These are phyloP conservation scores for Neoscytalidium dimidiatum DNA, from an alignment of 2,329 filamentous ascomycete genomes.

Conservation along the genomic window DNA sequence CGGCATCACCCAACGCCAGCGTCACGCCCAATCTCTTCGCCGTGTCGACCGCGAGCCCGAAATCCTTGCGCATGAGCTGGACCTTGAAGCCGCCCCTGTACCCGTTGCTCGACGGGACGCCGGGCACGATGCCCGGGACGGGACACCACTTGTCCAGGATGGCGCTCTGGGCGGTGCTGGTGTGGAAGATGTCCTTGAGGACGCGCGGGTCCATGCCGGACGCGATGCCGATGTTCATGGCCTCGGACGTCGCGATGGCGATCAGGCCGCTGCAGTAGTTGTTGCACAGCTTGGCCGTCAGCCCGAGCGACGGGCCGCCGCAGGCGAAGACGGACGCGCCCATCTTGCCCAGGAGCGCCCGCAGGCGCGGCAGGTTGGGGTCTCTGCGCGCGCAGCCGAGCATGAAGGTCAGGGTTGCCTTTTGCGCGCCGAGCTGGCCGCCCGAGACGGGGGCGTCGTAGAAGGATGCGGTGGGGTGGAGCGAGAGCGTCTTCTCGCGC, in stretches of 20 bases:
- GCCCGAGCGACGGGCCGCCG: conserved; percentile 56
- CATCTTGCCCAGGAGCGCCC: conserved; percentile 52
- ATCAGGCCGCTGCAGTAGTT: conserved; percentile 63
- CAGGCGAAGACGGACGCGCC: conserved; percentile 58
- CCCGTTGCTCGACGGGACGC: conserved; percentile 43
- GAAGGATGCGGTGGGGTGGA: conserved; percentile 48
- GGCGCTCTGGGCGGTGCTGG: conserved; percentile 54
- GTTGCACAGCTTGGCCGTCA: conserved; percentile 62
- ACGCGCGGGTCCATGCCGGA: conserved; percentile 58
- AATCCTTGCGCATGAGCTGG: conserved; percentile 62
- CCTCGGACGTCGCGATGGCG: conserved; percentile 59
- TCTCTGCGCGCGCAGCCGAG: conserved; percentile 52
- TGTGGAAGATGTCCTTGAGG: conserved; percentile 54
- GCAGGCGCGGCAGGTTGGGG: conserved; percentile 46
- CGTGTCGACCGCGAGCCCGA: conserved; percentile 56
- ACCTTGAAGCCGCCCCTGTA: conserved; percentile 61
- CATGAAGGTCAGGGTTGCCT: conserved; percentile 58
- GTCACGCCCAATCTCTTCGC: conserved; percentile 54
- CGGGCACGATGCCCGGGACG: conserved; percentile 42
- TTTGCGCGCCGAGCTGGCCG: conserved; percentile 54
- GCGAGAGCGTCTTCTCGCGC: conserved; percentile 39
- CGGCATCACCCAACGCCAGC: conserved; percentile 53
- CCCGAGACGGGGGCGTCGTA: conserved; percentile 58
- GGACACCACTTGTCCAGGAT: conserved; percentile 56
- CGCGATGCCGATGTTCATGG: conserved; percentile 62